These are phyloP conservation scores for Fusarium sp. DNA, from an alignment of 2,329 filamentous ascomycete species.

Conservation along the genomic window DNA sequence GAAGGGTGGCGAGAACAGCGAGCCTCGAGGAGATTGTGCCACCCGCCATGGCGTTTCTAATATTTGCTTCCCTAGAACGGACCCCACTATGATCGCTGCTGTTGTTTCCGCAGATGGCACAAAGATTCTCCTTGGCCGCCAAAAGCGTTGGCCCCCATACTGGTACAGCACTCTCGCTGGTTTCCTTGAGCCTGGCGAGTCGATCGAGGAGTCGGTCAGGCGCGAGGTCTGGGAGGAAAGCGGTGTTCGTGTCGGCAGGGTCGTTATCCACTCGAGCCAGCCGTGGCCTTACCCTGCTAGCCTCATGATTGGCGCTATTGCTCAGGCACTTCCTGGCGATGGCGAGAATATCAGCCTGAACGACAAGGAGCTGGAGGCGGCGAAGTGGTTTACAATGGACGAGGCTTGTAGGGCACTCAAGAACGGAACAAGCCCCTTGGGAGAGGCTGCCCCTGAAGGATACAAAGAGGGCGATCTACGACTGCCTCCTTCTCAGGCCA, in stretches of 20 bases:
- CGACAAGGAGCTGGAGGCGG: conserved; percentile 90
- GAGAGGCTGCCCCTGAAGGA: conserved; percentile 69
- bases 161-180: conserved; percentile 93
- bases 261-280: conserved; percentile 85
- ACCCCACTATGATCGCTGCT: conserved; percentile 95
- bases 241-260: conserved; percentile 79
- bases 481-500: conserved; percentile 86
- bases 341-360: conserved; percentile 87
- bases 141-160: conserved; percentile 82
- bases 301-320: conserved; percentile 88
- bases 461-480: conserved; percentile 83
- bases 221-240: conserved; percentile 90
- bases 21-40: conserved; percentile 75
- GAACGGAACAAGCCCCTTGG: conserved; percentile 73
- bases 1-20: conserved; percentile 56
- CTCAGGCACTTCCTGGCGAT: conserved; percentile 76
- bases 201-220: conserved; percentile 84
- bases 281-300: conserved; percentile 90
- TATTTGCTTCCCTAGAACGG: conserved; percentile 89
- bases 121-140: conserved; percentile 83
- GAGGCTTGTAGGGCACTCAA: conserved; percentile 81
- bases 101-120: conserved; percentile 84
- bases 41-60: conserved; percentile 90
- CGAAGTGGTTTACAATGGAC: conserved; percentile 86
- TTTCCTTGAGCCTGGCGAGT: conserved; percentile 87